Evolutionary conservation across 78 protist genomes (phyloP).

Genomic region (Mastigamoeba balamuthi): DNA sequence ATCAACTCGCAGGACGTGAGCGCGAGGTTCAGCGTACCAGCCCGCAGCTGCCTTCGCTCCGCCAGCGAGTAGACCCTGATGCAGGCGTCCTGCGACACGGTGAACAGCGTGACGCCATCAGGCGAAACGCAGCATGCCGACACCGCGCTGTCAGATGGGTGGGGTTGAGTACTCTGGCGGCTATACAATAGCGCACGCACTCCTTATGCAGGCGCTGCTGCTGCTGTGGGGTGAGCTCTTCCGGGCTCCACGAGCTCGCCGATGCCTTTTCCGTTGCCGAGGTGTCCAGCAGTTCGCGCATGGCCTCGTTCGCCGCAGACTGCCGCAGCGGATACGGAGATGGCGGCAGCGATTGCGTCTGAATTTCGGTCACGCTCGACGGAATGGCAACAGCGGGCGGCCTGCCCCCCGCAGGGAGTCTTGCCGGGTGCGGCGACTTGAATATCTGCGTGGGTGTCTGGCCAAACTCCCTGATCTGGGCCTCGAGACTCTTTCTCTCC

Average conservation of each 20-base stretch:
- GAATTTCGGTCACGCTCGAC: too few relatives aligned
- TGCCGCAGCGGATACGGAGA: too few relatives aligned
- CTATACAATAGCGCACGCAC: background rate
- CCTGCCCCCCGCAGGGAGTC: too few relatives aligned
- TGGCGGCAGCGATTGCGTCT: too few relatives aligned
- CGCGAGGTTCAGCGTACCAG: slow-evolving; percentile 32
- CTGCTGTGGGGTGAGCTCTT: background rate
- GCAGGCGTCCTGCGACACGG: slow-evolving; percentile 50
- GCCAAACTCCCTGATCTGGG: slow-evolving; percentile 92
- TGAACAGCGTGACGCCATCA: slow-evolving; percentile 39
- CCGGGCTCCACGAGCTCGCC: slow-evolving; percentile 18
- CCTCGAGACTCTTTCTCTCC: slow-evolving; percentile 35
- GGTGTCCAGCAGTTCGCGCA: background rate
- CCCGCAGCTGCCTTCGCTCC: slow-evolving; percentile 49
- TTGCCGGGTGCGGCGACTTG: slow-evolving; percentile 54
- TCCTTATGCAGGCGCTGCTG: slow-evolving; percentile 38
- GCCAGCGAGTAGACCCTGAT: slow-evolving; percentile 33
- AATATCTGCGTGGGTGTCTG: slow-evolving; percentile 96
- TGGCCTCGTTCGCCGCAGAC: background rate
- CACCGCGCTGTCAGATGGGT: slow-evolving; percentile 10
- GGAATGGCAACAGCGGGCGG: too few relatives aligned
- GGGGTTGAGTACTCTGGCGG: background rate
- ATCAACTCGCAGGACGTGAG: slow-evolving; percentile 40
- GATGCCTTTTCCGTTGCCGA: background rate
- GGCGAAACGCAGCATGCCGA: slow-evolving; percentile 28